phyloP scores from a whole-genome alignment of 257 asterid genomes.

The Solanum clarkiae region DNA sequence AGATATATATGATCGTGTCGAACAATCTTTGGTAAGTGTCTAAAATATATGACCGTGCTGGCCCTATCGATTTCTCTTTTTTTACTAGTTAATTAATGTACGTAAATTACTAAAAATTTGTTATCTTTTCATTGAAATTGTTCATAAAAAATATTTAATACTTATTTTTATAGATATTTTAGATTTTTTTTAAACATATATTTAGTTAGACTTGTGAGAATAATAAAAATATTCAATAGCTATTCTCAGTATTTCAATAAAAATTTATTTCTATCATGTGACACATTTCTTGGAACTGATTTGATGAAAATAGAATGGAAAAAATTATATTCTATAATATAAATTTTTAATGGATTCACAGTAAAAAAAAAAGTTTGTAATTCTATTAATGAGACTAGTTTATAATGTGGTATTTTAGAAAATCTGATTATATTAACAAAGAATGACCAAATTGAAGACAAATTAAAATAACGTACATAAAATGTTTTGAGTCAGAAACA shows the following conservation, averaged over 20 bases:
- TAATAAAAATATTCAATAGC: too few species aligned
- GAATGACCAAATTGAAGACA: background rate
- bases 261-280: too few species aligned
- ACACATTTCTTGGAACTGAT: background rate
- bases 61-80: background rate
- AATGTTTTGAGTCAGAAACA: background rate
- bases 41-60: background rate
- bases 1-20: too few species aligned
- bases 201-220: too few species aligned
- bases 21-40: background rate
- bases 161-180: too few species aligned
- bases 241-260: too few species aligned
- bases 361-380: background rate
- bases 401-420: background rate
- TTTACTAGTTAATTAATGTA: background rate
- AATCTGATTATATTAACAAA: background rate
- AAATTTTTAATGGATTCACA: background rate
- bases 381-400: background rate
- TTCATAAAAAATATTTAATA: background rate
- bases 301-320: background rate
- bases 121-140: background rate
- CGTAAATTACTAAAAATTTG: too few species aligned
- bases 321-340: background rate
- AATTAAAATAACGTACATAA: background rate
- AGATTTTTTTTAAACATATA: too few species aligned